phyloP scores from a whole-genome alignment of 2,329 filamentous ascomycete genomes.

The Colletotrichum scovillei region DNA sequence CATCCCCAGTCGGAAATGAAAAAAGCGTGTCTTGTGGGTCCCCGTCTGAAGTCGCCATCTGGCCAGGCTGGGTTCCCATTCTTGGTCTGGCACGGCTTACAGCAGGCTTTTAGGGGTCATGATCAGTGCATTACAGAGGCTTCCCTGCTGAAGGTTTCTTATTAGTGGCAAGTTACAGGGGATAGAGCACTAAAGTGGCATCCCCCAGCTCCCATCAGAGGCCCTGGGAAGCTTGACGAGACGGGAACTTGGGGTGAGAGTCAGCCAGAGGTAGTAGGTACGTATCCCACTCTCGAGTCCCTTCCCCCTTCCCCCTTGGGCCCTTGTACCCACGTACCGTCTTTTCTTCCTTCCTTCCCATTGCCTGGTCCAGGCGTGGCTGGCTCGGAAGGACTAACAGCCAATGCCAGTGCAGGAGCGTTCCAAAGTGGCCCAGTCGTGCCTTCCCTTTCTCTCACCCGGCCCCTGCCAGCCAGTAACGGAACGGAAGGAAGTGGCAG shows the following conservation, averaged over 20 bases:
- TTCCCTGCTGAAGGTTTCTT: not conserved
- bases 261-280: not conserved
- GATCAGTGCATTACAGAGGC: not conserved
- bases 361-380: slow-evolving; percentile 10
- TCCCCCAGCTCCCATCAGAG: not conserved
- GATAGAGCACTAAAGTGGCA: not conserved
- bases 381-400: slow-evolving; percentile 14
- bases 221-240: not conserved
- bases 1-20: not conserved
- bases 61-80: not conserved
- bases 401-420: slow-evolving; percentile 10
- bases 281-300: not conserved
- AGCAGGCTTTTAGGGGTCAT: not conserved
- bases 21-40: slow-evolving; percentile 21
- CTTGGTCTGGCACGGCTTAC: not conserved
- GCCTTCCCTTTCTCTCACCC: slow-evolving; percentile 1
- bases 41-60: slow-evolving; percentile 9
- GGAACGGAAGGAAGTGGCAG: not conserved
- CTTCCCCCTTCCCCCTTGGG: too few relatives aligned
- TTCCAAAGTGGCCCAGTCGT: not conserved
- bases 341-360: not conserved
- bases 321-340: slow-evolving; percentile 12
- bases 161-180: not conserved
- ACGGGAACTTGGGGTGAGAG: not conserved
- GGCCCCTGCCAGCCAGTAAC: not conserved